These are phyloP conservation scores for Lactifluus volemus DNA, from an alignment of 768 basidiomycete species.

Conservation along the genomic window DNA sequence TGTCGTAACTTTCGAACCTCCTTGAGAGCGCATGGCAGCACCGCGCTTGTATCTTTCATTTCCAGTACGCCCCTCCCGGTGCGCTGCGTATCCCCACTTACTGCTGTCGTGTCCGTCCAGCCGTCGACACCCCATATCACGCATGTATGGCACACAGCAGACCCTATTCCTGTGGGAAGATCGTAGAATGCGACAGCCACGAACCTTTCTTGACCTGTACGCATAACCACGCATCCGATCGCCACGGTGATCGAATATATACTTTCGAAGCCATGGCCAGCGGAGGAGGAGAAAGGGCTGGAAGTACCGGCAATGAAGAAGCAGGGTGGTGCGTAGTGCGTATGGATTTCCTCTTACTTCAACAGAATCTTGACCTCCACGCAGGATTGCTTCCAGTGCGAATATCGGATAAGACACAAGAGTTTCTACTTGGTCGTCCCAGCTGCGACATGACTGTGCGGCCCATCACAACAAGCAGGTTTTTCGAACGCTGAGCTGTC, in stretches of 20 bases:
- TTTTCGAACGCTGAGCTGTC: no score
- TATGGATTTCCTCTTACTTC: background rate
- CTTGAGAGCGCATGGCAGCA: conserved; percentile 54
- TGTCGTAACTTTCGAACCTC: conserved; percentile 84
- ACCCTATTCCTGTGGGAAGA: conserved; percentile 83
- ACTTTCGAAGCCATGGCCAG: conserved; percentile 61
- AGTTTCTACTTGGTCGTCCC: no score
- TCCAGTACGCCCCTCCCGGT: conserved; percentile 45
- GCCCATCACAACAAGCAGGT: no score
- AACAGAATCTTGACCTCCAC: background rate
- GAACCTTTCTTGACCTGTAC: conserved; percentile 76
- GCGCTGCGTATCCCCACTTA: no score
- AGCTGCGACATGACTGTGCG: no score
- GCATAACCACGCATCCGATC: conserved; percentile 75
- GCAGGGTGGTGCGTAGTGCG: conserved; percentile 70
- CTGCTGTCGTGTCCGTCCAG: no score
- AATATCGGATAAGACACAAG: no score
- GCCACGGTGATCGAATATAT: conserved; percentile 69
- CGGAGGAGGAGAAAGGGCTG: conserved; percentile 49
- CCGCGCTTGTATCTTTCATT: conserved; percentile 76
- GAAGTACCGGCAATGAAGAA: conserved; percentile 48
- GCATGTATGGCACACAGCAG: conserved; percentile 88
- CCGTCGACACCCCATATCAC: conserved; percentile 68
- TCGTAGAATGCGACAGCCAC: conserved; percentile 90
- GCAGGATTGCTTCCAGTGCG: conserved; percentile 71